These are phyloP conservation scores for Lactarius tabidus DNA, from an alignment of 768 basidiomycete genomes.

Conservation along the genomic window DNA sequence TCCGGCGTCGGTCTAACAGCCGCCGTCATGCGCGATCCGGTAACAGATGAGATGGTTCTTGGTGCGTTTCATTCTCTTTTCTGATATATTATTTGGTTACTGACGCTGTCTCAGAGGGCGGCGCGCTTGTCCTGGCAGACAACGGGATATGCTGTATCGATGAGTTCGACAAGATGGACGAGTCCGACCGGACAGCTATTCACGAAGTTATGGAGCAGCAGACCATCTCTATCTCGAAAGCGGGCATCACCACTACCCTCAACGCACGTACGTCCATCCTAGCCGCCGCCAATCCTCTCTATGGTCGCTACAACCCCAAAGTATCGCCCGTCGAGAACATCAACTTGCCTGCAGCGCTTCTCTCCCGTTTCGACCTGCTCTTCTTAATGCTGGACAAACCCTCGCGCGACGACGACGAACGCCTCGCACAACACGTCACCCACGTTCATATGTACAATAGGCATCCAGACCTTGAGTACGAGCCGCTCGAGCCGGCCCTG, in stretches of 20 bases:
- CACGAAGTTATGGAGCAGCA: too few relatives aligned
- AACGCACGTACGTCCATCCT: too few relatives aligned
- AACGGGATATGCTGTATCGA: constrained; percentile 99
- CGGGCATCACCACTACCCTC: too few relatives aligned
- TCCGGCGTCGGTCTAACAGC: constrained; percentile 98
- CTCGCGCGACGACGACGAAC: constrained; percentile 89
- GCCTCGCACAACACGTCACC: constrained; percentile 94
- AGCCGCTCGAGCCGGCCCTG: constrained; percentile 78
- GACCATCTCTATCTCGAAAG: too few relatives aligned
- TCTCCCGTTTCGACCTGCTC: constrained; percentile 94
- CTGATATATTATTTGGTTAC: neutral
- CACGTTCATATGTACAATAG: constrained; percentile 95
- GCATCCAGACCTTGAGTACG: constrained; percentile 81
- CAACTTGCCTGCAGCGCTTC: constrained; percentile 93
- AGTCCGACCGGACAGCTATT: too few relatives aligned
- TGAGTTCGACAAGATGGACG: constrained; percentile 99
- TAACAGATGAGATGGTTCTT: constrained; percentile 98
- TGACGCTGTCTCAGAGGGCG: constrained; percentile 69
- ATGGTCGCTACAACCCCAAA: constrained; percentile 97
- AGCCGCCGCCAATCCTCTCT: constrained; percentile 96
- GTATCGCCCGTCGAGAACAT: constrained; percentile 98
- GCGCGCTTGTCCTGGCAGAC: constrained; percentile 97
- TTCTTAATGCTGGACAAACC: constrained; percentile 98
- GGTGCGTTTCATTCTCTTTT: constrained; percentile 51
- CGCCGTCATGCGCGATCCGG: constrained; percentile 98